A percentile compares a stretch with the other conserved stretches of the same genome.
These are phyloP conservation scores for Echium plantagineum DNA, from an alignment of 257 asterid genomes.

Conservation along the genomic window DNA sequence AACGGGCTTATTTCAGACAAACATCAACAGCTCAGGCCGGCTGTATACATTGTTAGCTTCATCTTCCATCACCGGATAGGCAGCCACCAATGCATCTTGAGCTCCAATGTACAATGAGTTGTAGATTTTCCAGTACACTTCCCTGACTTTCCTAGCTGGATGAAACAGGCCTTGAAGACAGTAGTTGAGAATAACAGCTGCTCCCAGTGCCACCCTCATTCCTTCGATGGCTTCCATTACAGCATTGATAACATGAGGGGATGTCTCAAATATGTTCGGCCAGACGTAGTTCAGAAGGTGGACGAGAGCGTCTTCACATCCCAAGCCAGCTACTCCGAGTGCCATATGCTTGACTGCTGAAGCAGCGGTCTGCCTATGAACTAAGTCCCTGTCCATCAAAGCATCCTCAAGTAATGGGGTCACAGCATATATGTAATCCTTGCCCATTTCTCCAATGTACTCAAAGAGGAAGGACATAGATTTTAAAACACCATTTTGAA, in stretches of 20 bases:
- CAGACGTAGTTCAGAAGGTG: constrained; percentile 77
- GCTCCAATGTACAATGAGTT: constrained; percentile 74
- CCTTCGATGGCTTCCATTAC: constrained; percentile 93
- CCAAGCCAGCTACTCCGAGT: constrained; percentile 79
- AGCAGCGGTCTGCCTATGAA: constrained; percentile 84
- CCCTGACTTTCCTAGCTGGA: constrained; percentile 89
- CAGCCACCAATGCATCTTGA: constrained; percentile 81
- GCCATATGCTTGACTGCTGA: constrained; percentile 93
- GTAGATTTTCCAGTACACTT: constrained; percentile 89
- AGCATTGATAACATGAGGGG: constrained; percentile 84
- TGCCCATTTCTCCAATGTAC: constrained; percentile 91
- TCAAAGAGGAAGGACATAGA: constrained; percentile 78
- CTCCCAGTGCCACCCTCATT: constrained; percentile 84
- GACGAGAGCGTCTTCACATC: constrained; percentile 80
- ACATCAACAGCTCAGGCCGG: constrained; percentile 68
- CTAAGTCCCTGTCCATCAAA: constrained; percentile 80
- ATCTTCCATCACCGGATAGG: constrained; percentile 73
- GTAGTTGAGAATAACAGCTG: constrained; percentile 63
- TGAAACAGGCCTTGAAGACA: constrained; percentile 88
- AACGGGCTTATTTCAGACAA: constrained; percentile 27
- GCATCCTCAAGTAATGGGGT: constrained; percentile 90
- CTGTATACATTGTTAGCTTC: constrained; percentile 48
- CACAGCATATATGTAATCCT: constrained; percentile 84
- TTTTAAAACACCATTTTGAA: constrained; percentile 81
- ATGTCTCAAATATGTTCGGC: constrained; percentile 87